These are phyloP conservation scores for Auriscalpium vulgare DNA, from an alignment of 768 basidiomycete species.

Conservation along the genomic window DNA sequence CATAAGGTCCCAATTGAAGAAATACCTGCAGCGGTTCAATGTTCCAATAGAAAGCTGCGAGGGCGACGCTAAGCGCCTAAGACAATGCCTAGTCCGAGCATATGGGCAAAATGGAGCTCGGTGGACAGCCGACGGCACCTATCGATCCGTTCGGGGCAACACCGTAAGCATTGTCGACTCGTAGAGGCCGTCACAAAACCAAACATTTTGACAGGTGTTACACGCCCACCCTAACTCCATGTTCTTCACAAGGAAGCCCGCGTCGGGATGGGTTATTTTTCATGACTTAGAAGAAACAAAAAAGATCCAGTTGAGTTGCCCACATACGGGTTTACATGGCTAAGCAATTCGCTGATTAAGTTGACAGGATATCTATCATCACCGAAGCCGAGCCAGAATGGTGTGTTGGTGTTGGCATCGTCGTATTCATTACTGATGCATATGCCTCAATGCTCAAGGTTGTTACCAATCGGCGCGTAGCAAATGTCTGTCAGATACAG, in stretches of 20 bases:
- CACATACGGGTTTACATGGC: background rate
- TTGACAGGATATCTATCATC: slow-evolving; percentile 73
- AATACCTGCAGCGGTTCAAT: slow-evolving; percentile 88
- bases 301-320: slow-evolving; percentile 67
- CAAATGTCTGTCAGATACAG: too few species aligned
- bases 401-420: slow-evolving; percentile 26
- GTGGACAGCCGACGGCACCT: slow-evolving; percentile 90
- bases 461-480: too few species aligned
- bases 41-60: slow-evolving; percentile 81
- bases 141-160: slow-evolving; percentile 79
- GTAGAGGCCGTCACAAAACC: slow-evolving; percentile 6
- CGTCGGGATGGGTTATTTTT: slow-evolving; percentile 88
- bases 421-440: too few species aligned
- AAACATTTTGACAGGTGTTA: slow-evolving; percentile 44
- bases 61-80: slow-evolving; percentile 74
- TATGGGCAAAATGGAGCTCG: slow-evolving; percentile 93
- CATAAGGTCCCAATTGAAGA: slow-evolving; percentile 89
- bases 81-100: slow-evolving; percentile 86
- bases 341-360: slow-evolving; percentile 12
- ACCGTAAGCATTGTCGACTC: slow-evolving; percentile 35
- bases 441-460: too few species aligned
- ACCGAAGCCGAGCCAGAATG: slow-evolving; percentile 96
- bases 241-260: slow-evolving; percentile 85
- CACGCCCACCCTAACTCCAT: slow-evolving; percentile 93
- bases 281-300: slow-evolving; percentile 97